Base-by-base conservation (phyloP, 2,329 filamentous ascomycete genomes). In the Microdochium trichocladiopsis region DNA sequence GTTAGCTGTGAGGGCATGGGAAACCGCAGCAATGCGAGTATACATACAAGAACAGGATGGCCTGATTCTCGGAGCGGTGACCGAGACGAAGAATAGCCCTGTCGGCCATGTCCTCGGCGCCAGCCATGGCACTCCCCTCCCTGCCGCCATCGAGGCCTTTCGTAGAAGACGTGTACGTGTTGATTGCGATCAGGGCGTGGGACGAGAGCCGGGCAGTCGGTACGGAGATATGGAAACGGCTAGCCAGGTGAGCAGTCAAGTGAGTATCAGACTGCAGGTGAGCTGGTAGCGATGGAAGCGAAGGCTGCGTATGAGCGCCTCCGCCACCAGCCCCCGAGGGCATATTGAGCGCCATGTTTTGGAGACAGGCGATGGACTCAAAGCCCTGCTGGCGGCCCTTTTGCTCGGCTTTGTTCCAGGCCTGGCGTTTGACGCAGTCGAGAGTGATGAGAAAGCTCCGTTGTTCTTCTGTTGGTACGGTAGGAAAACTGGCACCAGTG, bases 61-160 rank as follows among this genome's bases (percentile, higher is more conserved):
- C 89, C 70, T 99, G 94, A 69, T 95, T 96, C 71, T 99, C 94
- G 2, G 88, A 90, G 50, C 94, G 84, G 56, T 90, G 84, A 48
- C 93, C 93, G 22, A 99, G 75, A 59, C 94, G 82, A 58, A 90
- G 81, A 75, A 87, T 96, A 51, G 93, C 90, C 57, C 91, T 82
- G 57, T 88, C 84, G 22, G 94, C 94, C 65, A 99, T 79, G 62
- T 96, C 92, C 70, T 97, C 93, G 31, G 90, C 91, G 65, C 91
- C 92, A 53, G 87, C 91, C 80, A 92, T 90, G 57, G 91, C 90
- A 72, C 90, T 96, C 33, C 92, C 93, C 61, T 95, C 90, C 64
- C 91, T 94, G 54, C 83, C 86, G 59, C 93, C 93, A 88, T 96
- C 90, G 3, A 88, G 83, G 22, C 92, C 93, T 65, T 91, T 92